These are phyloP conservation scores for Limonium bicolor DNA, from an alignment of 148 eudicot species.

Conservation along the genomic window DNA sequence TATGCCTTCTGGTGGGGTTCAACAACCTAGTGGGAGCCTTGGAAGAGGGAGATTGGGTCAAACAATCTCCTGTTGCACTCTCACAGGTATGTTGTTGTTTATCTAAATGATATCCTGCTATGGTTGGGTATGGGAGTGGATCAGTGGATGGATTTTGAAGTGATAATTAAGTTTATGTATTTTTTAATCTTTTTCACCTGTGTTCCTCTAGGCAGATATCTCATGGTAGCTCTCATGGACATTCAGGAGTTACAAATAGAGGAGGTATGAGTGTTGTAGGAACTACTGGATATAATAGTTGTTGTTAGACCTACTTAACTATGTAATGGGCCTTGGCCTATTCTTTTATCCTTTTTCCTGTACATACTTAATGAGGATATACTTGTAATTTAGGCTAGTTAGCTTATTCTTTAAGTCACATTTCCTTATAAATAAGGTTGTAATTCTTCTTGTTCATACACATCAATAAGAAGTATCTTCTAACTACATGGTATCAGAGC, in stretches of 20 bases:
- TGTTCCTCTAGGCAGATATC: constrained; percentile 44
- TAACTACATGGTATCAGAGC: too few species aligned
- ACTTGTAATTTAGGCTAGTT: too few species aligned
- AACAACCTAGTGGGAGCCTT: constrained; percentile 64
- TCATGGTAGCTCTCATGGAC: constrained; percentile 81
- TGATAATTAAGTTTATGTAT: background rate
- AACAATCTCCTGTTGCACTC: constrained; percentile 57
- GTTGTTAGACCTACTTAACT: too few species aligned
- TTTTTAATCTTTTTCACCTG: background rate
- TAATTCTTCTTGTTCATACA: too few species aligned
- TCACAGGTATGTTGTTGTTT: constrained; percentile 43
- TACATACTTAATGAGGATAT: too few species aligned
- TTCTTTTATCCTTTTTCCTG: too few species aligned
- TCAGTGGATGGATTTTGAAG: background rate
- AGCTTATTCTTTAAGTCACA: too few species aligned
- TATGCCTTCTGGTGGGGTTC: constrained; percentile 76
- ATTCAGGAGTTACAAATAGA: constrained; percentile 78
- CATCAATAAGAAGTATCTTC: too few species aligned
- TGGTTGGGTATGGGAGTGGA: background rate
- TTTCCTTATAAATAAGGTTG: too few species aligned
- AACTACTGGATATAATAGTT: constrained; percentile 70
- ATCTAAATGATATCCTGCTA: background rate
- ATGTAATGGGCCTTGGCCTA: too few species aligned
- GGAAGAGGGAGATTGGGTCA: constrained; percentile 69
- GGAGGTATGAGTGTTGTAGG: constrained; percentile 93